Evolutionary conservation across 768 basidiomycete species (phyloP).

Genomic region (Lactifluus echinatus): DNA sequence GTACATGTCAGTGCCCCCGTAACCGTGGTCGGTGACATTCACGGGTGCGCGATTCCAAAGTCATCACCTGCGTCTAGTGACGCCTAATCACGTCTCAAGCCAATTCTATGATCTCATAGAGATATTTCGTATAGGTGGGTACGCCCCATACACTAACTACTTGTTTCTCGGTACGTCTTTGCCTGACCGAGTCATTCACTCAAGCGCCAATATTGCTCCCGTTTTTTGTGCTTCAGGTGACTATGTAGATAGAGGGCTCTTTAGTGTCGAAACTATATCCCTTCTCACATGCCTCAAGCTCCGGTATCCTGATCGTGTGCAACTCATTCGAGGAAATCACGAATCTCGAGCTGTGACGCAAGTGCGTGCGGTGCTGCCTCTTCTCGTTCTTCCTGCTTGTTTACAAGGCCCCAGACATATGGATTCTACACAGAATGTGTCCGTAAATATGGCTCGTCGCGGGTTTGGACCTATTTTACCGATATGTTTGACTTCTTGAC

Average conservation of each 20-base stretch:
- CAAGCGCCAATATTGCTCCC: background rate
- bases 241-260: slow-evolving; percentile 96
- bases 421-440: slow-evolving; percentile 99
- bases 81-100: slow-evolving; percentile 40
- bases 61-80: slow-evolving; percentile 26
- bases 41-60: slow-evolving; percentile 61
- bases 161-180: slow-evolving; percentile 79
- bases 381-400: background rate
- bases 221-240: slow-evolving; percentile 52
- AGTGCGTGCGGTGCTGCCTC: slow-evolving; percentile 42
- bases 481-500: slow-evolving; percentile 99
- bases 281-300: slow-evolving; percentile 94
- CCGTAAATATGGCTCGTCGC: slow-evolving; percentile 90
- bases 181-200: slow-evolving; percentile 4
- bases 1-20: slow-evolving; percentile 95
- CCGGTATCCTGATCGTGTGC: slow-evolving; percentile 92
- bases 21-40: slow-evolving; percentile 98
- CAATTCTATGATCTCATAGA: slow-evolving; percentile 99
- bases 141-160: slow-evolving; percentile 95
- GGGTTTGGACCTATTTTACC: slow-evolving; percentile 99
- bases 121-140: slow-evolving; percentile 97
- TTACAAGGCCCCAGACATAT: slow-evolving; percentile 59
- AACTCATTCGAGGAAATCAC: slow-evolving; percentile 95
- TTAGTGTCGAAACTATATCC: slow-evolving; percentile 98
- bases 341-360: slow-evolving; percentile 97